Base-by-base conservation (phyloP, 805 yeast species). In the Candida railenensis region DNA sequence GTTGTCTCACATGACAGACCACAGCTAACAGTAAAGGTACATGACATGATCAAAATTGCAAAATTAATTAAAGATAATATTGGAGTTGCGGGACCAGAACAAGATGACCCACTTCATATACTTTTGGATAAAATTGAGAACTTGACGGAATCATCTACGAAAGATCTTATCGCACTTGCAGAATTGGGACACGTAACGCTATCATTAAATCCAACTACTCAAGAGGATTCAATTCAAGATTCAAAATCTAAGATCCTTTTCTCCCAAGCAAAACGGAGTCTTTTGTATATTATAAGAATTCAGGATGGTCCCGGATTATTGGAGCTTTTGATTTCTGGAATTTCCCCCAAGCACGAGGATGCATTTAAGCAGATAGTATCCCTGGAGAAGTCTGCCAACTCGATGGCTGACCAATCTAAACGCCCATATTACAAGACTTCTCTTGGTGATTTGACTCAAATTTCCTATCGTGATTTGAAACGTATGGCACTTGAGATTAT, bases 241-340 rank as follows among this genome's bases (percentile, higher is more conserved):
- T 77, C 82, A 1, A 83, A 82, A 56, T 65, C 76, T 34, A 78
- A 77, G 44, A 69, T 85, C 4, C 65, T 88, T 25, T 70, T 85
- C 56, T 77, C 89, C 44, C 90, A 89, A 58, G 89, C 87, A 0
- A 92, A 92, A 62, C 73, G 96, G 51, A 85, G 90, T 53, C 68
- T 91, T n/a, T 67, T 86, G 14, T 89, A 89, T 58, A 81, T 92
- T 57, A 81, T 91, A 51, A 82, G 90, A 53, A 87, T 94, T 4
- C 97, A 94, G 69, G 78, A 80, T 12, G 83, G 83, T 21, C 71
- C 77, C 1, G 83, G 82, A 51, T 73, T 92, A 40, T 76, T 85
- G 45, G 92, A 87, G 43, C 66, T 89, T 45, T 63, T 89, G 43
- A 74, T 87, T 8, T 78, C 83, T 3, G 86, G 85, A 2, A 88